Evolutionary conservation across 306 rosid genomes (phyloP), one percentile per base, ranked within the genome.

Genomic region (Cajanus cajan): DNA sequence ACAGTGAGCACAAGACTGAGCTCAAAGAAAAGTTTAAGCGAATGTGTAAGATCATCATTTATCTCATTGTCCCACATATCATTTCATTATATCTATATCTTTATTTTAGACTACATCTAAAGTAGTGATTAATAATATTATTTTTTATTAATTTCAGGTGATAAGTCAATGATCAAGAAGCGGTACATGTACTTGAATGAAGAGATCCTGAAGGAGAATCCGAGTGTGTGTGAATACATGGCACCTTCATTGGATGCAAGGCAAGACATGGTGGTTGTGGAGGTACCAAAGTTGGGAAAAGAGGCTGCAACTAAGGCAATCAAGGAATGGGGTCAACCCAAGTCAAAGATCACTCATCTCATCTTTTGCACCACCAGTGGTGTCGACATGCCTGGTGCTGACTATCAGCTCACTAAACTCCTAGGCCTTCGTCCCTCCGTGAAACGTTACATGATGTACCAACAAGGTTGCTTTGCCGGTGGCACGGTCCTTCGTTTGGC

Each of bases 1-100:
- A 86, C 24, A 88, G 92, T 11, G 94, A 90, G 44, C 88, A 90
- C 86, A 81, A 41, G 69, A 74, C 71, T 0, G 80, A 74, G 12
- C 75, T 81, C 37, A 81, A 81, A 61, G 44, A 81, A 47, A 81
- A 81, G 82, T 82, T 75, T 45, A 69, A 45, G 73, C 78, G 81
- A 78, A 82, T 82, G 85, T 82, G 85, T 74, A 82, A 68, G 81
- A 21, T 25, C 2, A 11, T 43, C 4, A 28, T 43, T 10, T 6
- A 43, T 43, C 2, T 41, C 13, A 8, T 43, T 43, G 7, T 2
- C 6, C 14, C 4, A 15, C 12, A 0, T 13, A 28, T 28, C 31
- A 28, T 28, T 28, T 28, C 31, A 28, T 28, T 28, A 28, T 28
- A 28, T 28, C 31, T 28, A 28, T 3, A 28, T 28, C 31, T 28